Base-by-base conservation (phyloP, 106 monocot genomes). In the Phalaenopsis equestris region DNA sequence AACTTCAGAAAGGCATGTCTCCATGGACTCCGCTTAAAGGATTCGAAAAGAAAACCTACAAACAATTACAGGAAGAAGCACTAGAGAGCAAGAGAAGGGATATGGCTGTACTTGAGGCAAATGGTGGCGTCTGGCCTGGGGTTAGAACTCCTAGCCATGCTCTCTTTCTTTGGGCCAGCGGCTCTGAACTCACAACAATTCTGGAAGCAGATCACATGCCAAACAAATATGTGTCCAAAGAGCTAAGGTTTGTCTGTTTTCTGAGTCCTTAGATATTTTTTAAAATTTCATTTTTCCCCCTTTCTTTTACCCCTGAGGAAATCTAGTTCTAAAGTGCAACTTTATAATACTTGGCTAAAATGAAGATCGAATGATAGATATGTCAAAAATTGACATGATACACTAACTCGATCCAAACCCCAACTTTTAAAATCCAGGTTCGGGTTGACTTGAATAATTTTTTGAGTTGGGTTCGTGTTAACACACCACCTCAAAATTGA, bases 161-260 rank as follows among this genome's bases (percentile, higher is more conserved):
- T 12, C 77, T 94, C 18, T 94, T 94, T 83, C 91, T 94, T 79
- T 94, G 94, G 94, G 94, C 94, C 18, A 90, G 94, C 84, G 94
- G 94, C 15, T 85, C 91, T 79, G 91, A 94, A 80, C 89, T 94
- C 8, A 94, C 94, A 39, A 80, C 88, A 67, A 85, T 90, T 68
- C 77, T 94, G 78, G 91, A 94, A 85, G 76, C 65, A 77, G 94
- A 94, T 79, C 86, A 91, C 72, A 94, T 94, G 94, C 94, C 91
- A 74, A 94, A 94, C 72, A 94, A 94, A 86, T 94, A 85, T 70
- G 88, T 94, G 17, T 65, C 94, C 65, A 94, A 90, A 77, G 91
- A 91, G 56, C 72, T 94, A 68, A 91, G 94, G 94, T 94, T 24
- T 67, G 56, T 49, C 46, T 45, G 39, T 38, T 48, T 42, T 73